Conservation (phyloP, 768 basidiomycete species). For the Megacollybia marginata region DNA sequence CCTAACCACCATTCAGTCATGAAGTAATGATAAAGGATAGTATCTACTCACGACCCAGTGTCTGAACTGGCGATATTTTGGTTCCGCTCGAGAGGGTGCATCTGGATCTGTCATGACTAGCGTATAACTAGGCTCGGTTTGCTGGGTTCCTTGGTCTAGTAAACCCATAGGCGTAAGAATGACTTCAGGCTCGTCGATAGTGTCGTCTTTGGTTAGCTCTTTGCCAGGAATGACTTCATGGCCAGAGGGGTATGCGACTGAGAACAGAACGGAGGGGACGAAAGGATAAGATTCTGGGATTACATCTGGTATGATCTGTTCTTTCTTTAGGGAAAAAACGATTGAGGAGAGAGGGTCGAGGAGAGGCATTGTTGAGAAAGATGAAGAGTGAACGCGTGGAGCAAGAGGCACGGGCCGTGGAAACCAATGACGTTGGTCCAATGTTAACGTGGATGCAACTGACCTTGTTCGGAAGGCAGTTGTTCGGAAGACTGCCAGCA, state of each 20-base stretch:
- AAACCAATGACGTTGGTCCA: no score
- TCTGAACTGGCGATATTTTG: conserved; percentile 43
- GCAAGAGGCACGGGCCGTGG: no score
- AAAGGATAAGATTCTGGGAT: conserved; percentile 25
- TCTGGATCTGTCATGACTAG: conserved; percentile 55
- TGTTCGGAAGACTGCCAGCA: no score
- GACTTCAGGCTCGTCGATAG: conserved; percentile 44
- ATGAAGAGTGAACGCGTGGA: not conserved
- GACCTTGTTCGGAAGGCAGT: no score
- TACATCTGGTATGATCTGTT: conserved; percentile 39
- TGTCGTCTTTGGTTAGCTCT: conserved; percentile 23
- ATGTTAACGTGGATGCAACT: no score
- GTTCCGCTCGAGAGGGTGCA: conserved; percentile 42
- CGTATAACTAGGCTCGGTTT: conserved; percentile 27
- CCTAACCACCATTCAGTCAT: conserved; percentile 13
- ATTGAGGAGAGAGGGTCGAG: conserved; percentile 23
- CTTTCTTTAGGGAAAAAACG: conserved; percentile 24
- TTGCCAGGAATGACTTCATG: conserved; percentile 25
- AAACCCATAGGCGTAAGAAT: conserved; percentile 31
- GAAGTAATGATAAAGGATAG: not conserved
- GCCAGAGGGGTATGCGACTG: conserved; percentile 33
- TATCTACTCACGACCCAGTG: conserved; percentile 45
- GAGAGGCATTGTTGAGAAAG: not conserved
- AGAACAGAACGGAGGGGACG: conserved; percentile 34
- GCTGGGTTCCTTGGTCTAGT: not conserved